Conservation (phyloP, 139 green algal species). For the Monoraphidium neglectum region DNA sequence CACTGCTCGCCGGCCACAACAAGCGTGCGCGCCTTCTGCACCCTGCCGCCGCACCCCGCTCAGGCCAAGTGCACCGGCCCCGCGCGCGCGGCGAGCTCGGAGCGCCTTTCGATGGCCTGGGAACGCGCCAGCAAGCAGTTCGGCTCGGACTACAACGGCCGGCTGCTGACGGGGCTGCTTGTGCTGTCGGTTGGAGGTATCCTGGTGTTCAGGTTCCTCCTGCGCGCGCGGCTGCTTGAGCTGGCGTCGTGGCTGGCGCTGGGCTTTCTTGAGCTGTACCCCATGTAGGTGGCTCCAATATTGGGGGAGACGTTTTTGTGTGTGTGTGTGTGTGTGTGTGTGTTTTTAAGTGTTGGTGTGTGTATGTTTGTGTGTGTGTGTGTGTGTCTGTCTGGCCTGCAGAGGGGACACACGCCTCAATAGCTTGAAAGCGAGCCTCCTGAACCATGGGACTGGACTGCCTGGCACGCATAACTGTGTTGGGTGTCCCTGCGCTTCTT, state of each 20-base stretch:
- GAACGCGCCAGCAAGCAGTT: slow-evolving; percentile 57
- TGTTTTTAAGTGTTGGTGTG: too few relatives aligned
- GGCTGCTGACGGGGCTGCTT: slow-evolving; percentile 72
- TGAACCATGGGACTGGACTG: neutral
- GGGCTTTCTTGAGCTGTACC: slow-evolving; percentile 68
- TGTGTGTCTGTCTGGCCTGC: neutral
- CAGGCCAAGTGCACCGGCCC: slow-evolving; percentile 23
- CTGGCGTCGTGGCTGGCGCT: slow-evolving; percentile 65
- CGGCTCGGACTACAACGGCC: slow-evolving; percentile 82
- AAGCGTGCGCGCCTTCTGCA: neutral
- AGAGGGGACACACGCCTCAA: too few relatives aligned
- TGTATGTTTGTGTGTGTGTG: too few relatives aligned
- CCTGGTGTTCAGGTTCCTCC: slow-evolving; percentile 56
- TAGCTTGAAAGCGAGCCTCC: too few relatives aligned
- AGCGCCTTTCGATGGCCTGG: slow-evolving; percentile 49
- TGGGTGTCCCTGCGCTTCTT: too few relatives aligned
- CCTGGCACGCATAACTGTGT: too few relatives aligned
- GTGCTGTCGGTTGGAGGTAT: slow-evolving; percentile 54
- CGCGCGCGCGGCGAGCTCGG: slow-evolving; percentile 12
- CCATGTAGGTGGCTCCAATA: neutral
- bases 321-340: too few relatives aligned
- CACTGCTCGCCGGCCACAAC: neutral
- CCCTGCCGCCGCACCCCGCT: neutral
- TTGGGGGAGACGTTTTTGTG: too few relatives aligned
- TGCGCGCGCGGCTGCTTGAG: slow-evolving; percentile 56